phyloP scores from a whole-genome alignment of 371 early-diverging fungal genomes.

The Fennellomyces sp. region DNA sequence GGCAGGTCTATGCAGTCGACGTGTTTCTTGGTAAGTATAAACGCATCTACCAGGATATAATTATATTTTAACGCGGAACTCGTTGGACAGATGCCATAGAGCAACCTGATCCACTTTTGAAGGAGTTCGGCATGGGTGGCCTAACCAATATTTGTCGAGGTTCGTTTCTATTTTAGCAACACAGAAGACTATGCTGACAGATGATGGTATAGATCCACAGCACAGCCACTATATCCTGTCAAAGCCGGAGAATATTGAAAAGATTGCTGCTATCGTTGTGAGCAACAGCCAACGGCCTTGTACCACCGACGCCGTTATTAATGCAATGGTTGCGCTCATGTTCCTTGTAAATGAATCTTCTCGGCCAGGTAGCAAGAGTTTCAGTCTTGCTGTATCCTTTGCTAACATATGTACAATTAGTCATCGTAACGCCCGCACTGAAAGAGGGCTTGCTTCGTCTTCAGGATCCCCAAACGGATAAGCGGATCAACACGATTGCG shows the following conservation, averaged over 20 bases:
- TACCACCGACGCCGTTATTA: constrained; percentile 29
- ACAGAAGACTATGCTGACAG: no score
- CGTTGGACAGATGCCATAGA: constrained; percentile 25
- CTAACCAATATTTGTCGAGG: constrained; percentile 55
- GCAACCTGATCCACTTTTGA: constrained; percentile 32
- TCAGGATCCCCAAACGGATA: neutral
- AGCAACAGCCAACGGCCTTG: neutral
- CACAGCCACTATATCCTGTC: constrained; percentile 39
- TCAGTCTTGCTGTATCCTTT: neutral
- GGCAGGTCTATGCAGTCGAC: constrained; percentile 45
- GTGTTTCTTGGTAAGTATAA: constrained; percentile 50
- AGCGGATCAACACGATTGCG: constrained; percentile 19
- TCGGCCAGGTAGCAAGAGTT: constrained; percentile 4
- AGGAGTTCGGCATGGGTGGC: constrained; percentile 57
- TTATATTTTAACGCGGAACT: neutral
- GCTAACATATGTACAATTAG: neutral
- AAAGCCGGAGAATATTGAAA: constrained; percentile 17
- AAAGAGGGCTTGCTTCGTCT: constrained; percentile 1
- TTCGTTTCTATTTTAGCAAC: constrained; percentile 14
- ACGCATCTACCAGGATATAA: neutral
- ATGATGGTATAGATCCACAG: constrained; percentile 25
- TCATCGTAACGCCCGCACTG: constrained; percentile 23
- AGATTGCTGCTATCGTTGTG: constrained; percentile 25
- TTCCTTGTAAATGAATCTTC: constrained; percentile 21
- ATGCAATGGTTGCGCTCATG: constrained; percentile 46